These are phyloP conservation scores for Polyporus tsugae DNA, from an alignment of 1,284 basidiomycete species.

Conservation along the genomic window DNA sequence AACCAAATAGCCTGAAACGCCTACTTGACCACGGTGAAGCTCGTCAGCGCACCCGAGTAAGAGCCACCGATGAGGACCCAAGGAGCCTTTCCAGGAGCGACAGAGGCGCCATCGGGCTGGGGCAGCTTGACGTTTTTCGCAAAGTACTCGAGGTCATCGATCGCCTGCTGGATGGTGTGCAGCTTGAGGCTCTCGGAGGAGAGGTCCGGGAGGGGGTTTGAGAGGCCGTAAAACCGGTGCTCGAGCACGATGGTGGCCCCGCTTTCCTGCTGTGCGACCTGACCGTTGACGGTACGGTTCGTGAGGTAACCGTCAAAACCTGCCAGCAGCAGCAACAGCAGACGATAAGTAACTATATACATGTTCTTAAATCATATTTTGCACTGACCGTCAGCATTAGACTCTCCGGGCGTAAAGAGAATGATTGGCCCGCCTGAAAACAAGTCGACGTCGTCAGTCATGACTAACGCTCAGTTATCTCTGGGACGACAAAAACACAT, in stretches of 20 bases:
- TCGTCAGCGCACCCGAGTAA: conserved; percentile 73
- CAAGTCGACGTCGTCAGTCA: background rate
- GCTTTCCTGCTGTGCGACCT: conserved; percentile 71
- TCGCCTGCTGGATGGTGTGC: conserved; percentile 76
- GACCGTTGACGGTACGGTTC: conserved; percentile 69
- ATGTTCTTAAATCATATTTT: background rate
- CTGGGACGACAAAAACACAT: conserved; percentile 4
- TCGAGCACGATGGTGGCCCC: conserved; percentile 70
- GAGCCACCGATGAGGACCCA: conserved; percentile 80
- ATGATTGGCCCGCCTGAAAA: conserved; percentile 70
- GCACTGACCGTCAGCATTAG: conserved; percentile 50
- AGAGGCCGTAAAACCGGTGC: conserved; percentile 61
- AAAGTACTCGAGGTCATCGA: conserved; percentile 77
- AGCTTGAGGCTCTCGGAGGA: conserved; percentile 62
- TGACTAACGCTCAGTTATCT: background rate
- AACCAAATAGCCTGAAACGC: conserved; percentile 29
- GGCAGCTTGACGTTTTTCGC: conserved; percentile 70
- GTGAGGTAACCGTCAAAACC: conserved; percentile 64
- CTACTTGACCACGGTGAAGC: conserved; percentile 78
- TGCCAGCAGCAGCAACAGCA: background rate
- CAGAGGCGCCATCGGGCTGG: conserved; percentile 66
- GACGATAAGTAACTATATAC: background rate
- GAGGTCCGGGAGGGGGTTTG: conserved; percentile 68
- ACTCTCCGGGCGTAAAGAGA: conserved; percentile 60
- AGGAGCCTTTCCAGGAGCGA: conserved; percentile 65